Percentiles rank a stretch among this genome's conserved stretches.
These are phyloP conservation scores for Agastache rugosa DNA, from an alignment of 257 asterid genomes.

Conservation along the genomic window DNA sequence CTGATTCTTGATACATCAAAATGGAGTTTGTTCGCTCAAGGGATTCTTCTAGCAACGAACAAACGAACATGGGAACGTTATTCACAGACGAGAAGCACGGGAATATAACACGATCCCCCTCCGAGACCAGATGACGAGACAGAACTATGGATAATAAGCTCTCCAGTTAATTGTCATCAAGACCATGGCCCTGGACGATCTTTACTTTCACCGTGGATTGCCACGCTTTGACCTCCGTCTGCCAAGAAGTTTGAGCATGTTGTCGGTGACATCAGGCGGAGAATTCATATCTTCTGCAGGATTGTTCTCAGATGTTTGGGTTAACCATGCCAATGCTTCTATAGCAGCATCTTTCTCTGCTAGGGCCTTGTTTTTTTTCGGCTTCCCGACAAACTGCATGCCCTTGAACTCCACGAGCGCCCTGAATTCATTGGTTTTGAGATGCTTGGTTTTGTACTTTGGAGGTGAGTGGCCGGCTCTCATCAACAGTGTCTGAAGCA, in stretches of 20 bases:
- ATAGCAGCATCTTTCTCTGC: slow-evolving; percentile 98
- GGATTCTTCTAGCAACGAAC: not conserved
- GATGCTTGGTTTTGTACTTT: slow-evolving; percentile 93
- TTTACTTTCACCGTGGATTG: slow-evolving; percentile 38
- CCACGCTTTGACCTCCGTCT: slow-evolving; percentile 68
- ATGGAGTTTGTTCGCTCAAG: not conserved
- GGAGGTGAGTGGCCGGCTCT: slow-evolving; percentile 99
- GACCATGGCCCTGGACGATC: not conserved
- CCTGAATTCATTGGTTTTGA: slow-evolving; percentile 91
- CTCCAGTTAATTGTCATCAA: slow-evolving; percentile 5
- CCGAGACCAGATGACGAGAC: not conserved
- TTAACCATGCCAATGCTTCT: slow-evolving; percentile 94
- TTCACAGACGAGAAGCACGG: not conserved
- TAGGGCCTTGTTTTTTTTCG: slow-evolving; percentile 77
- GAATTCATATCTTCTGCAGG: slow-evolving; percentile 59
- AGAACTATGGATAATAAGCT: slow-evolving; percentile 5
- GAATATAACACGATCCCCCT: slow-evolving; percentile 3
- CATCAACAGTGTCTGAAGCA: slow-evolving; percentile 92
- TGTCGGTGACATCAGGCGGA: slow-evolving; percentile 81
- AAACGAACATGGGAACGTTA: not conserved
- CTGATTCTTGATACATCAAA: not conserved
- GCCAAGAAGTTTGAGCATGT: slow-evolving; percentile 89
- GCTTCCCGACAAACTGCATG: slow-evolving; percentile 98
- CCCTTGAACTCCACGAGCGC: slow-evolving; percentile 94
- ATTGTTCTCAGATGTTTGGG: slow-evolving; percentile 74